phyloP scores from a whole-genome alignment of 2,329 filamentous ascomycete genomes.

The Coniella lustricola region DNA sequence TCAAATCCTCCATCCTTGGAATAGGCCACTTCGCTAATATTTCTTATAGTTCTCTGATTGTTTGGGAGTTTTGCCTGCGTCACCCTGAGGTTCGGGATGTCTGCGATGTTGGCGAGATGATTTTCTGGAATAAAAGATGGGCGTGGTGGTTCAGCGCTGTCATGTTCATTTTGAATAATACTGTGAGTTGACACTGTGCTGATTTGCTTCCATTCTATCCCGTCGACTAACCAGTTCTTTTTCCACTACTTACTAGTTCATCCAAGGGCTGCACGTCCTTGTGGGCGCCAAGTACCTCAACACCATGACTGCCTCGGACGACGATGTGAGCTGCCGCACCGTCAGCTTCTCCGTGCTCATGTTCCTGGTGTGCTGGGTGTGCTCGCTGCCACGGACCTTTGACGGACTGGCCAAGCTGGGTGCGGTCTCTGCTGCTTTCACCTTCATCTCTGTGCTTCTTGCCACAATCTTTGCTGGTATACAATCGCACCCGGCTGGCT shows the following conservation, averaged over 20 bases:
- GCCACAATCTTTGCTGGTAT: slow-evolving; percentile 77
- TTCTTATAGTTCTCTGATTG: slow-evolving; percentile 25
- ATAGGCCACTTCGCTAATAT: slow-evolving; percentile 43
- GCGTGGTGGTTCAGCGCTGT: slow-evolving; percentile 62
- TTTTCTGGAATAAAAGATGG: slow-evolving; percentile 80
- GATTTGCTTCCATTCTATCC: background rate
- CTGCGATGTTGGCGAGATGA: slow-evolving; percentile 90
- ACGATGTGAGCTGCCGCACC: slow-evolving; percentile 61
- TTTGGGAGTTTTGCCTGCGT: slow-evolving; percentile 82
- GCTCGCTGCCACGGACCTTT: slow-evolving; percentile 81
- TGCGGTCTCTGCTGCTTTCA: slow-evolving; percentile 75
- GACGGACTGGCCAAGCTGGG: slow-evolving; percentile 71
- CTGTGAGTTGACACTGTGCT: slow-evolving; percentile 27
- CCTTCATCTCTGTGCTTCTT: slow-evolving; percentile 80
- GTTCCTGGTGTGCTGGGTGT: slow-evolving; percentile 67
- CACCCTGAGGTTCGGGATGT: slow-evolving; percentile 90
- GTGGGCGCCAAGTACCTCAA: slow-evolving; percentile 84
- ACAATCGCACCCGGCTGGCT: slow-evolving; percentile 65
- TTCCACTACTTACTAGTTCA: slow-evolving; percentile 2
- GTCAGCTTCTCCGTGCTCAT: slow-evolving; percentile 72
- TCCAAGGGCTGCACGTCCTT: slow-evolving; percentile 65
- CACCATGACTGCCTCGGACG: slow-evolving; percentile 68
- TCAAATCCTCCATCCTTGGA: no score
- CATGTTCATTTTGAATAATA: slow-evolving; percentile 94
- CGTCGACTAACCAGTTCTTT: background rate